A percentile compares a stretch with the other conserved stretches of the same genome.
These are phyloP conservation scores for Bondarzewia mesenterica DNA, from an alignment of 1,284 basidiomycete genomes.

Conservation along the genomic window DNA sequence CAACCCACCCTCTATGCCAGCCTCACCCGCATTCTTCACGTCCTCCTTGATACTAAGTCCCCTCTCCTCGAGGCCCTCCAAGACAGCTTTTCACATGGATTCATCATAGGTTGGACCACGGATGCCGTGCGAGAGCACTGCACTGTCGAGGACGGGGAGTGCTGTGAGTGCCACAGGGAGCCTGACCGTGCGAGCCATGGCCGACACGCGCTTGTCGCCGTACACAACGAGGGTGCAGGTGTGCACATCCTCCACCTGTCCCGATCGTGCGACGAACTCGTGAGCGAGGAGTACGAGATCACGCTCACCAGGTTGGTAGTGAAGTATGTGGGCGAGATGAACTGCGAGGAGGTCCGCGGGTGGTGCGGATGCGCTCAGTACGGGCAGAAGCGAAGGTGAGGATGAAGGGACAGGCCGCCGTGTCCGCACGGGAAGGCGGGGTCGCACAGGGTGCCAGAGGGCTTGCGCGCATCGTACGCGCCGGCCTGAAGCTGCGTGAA, in stretches of 20 bases:
- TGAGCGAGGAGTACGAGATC: constrained; percentile 88
- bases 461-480: constrained; percentile 54
- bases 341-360: constrained; percentile 78
- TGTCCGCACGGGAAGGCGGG: constrained; percentile 47
- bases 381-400: constrained; percentile 30
- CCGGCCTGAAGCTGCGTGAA: constrained; percentile 65
- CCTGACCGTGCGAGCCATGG: constrained; percentile 89
- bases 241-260: constrained; percentile 46
- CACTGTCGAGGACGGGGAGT: constrained; percentile 63
- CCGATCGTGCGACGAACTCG: constrained; percentile 52
- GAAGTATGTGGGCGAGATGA: constrained; percentile 69
- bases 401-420: constrained; percentile 29
- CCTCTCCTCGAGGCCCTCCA: constrained; percentile 49
- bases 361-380: constrained; percentile 33
- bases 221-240: constrained; percentile 72
- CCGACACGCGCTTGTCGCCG: constrained; percentile 58
- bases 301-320: constrained; percentile 66
- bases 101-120: constrained; percentile 50
- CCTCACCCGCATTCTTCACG: constrained; percentile 14
- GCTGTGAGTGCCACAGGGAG: constrained; percentile 79
- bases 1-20: constrained; percentile 22
- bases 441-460: constrained; percentile 70
- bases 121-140: constrained; percentile 55
- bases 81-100: constrained; percentile 53
- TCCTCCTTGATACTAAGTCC: constrained; percentile 67